phyloP scores from a whole-genome alignment of 1,139 yeast genomes.

The Trichomonascaceae sp. region DNA sequence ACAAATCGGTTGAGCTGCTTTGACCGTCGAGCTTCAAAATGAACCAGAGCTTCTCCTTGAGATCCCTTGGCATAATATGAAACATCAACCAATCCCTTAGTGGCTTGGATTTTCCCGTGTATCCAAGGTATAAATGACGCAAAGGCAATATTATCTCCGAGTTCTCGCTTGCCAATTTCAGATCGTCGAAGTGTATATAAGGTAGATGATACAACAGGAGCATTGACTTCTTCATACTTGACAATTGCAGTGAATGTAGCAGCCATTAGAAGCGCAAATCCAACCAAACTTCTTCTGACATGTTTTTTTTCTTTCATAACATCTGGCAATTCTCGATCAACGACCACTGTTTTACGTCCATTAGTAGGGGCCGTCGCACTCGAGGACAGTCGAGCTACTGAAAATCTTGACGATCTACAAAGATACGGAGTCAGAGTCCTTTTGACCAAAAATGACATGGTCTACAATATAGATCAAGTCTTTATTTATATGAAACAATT shows the following conservation, averaged over 20 bases:
- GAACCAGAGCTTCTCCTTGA: slow-evolving; percentile 30
- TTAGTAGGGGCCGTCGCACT: not conserved
- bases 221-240: slow-evolving; percentile 85
- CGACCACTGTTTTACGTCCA: slow-evolving; percentile 23
- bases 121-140: slow-evolving; percentile 81
- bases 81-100: slow-evolving; percentile 73
- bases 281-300: slow-evolving; percentile 49
- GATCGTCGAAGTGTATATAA: slow-evolving; percentile 80
- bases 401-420: not conserved
- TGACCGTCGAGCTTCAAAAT: slow-evolving; percentile 32
- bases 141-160: slow-evolving; percentile 76
- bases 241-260: slow-evolving; percentile 65
- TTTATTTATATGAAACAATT: not conserved
- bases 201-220: slow-evolving; percentile 85
- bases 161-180: slow-evolving; percentile 49
- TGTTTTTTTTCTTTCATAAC: slow-evolving; percentile 53
- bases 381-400: not conserved
- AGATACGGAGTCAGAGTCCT: not conserved
- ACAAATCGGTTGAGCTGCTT: slow-evolving; percentile 26
- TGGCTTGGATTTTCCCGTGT: slow-evolving; percentile 74
- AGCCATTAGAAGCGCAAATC: slow-evolving; percentile 60
- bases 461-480: not conserved
- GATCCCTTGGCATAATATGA: slow-evolving; percentile 63
- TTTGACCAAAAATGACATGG: not conserved
- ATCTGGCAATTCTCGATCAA: slow-evolving; percentile 43